Evolutionary conservation across 148 eudicot species (phyloP).

Genomic region (Chenopodium quinoa): DNA sequence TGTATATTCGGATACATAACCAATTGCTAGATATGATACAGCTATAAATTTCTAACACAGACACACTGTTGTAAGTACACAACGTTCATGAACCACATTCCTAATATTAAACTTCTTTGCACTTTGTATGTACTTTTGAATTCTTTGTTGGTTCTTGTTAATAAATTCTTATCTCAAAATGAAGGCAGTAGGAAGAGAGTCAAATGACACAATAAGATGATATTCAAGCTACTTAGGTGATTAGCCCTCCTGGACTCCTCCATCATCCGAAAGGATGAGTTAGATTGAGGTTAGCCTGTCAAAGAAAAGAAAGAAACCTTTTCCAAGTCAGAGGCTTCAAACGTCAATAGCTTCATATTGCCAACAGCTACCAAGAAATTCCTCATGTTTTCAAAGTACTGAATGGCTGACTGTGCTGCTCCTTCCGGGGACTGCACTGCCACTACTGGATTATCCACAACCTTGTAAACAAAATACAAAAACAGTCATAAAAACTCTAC

Average conservation of each 20-base stretch:
- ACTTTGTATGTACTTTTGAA: background rate
- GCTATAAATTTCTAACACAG: background rate
- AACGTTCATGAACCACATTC: background rate
- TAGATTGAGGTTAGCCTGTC: no score
- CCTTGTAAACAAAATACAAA: constrained; percentile 25
- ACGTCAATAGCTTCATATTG: constrained; percentile 82
- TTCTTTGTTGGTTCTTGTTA: no score
- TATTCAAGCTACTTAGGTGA: background rate
- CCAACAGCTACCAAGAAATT: constrained; percentile 86
- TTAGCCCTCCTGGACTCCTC: background rate
- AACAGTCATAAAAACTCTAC: no score
- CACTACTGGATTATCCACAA: constrained; percentile 78
- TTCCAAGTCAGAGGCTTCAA: constrained; percentile 87
- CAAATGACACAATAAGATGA: background rate
- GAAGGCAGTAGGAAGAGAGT: background rate
- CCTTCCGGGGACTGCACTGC: constrained; percentile 67
- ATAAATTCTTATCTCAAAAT: no score
- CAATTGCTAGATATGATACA: no score
- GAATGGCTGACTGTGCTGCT: constrained; percentile 94
- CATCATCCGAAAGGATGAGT: no score
- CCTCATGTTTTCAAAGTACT: constrained; percentile 95
- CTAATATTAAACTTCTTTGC: no score
- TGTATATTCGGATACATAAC: background rate
- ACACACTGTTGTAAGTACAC: background rate
- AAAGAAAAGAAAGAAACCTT: constrained; percentile 42